Base-by-base conservation (phyloP, 768 basidiomycete genomes). In the Lentinula detonsa region DNA sequence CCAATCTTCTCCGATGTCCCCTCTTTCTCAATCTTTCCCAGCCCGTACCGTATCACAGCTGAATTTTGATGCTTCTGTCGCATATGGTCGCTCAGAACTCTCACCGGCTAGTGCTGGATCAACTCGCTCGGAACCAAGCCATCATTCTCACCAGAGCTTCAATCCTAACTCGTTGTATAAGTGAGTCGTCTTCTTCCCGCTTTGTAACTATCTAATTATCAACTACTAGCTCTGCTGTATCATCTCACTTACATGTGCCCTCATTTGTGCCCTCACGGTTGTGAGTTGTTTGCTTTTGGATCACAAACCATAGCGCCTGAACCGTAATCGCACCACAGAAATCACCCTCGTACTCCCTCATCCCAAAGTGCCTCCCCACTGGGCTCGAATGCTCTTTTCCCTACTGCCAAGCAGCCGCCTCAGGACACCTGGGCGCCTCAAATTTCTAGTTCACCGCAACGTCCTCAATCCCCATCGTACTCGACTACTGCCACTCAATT, bases 401-500 rank as follows among this genome's bases (percentile, higher is more conserved):
- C 21, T 48, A n/a, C 21, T 48, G 18, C 21, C 11, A 48, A n/a
- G 46, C 42, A 8, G 37, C 13, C 50, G 46, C 21, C 46, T 13
- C 46, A 18, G 46, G 6, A 16, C 21, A 23, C 21, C 21, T 23
- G 46, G 46, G 9, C 21, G 18, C 46, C 46, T 48, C 46, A n/a
- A 23, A 18, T 48, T 8, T 21, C 11, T 9, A 48, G 8, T 4
- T 48, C 46, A 23, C 9, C 21, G 3, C 46, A 23, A 21, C 46
- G 46, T 48, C 21, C 46, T 1, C 46, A 48, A 23, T 48, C 46
- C 18, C 46, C 46, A 21, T 23, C 21, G 9, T 48, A 7, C 46
- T 48, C 18, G 2, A 23, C n/a, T n/a, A 13, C 16, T 54, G 60
- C 65, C 11, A 61, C 64, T 28, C 63, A 66, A 46, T 66, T 66